Evolutionary conservation across 805 yeast genomes (phyloP).

Genomic region (Groenewaldozyma salmanticensis): DNA sequence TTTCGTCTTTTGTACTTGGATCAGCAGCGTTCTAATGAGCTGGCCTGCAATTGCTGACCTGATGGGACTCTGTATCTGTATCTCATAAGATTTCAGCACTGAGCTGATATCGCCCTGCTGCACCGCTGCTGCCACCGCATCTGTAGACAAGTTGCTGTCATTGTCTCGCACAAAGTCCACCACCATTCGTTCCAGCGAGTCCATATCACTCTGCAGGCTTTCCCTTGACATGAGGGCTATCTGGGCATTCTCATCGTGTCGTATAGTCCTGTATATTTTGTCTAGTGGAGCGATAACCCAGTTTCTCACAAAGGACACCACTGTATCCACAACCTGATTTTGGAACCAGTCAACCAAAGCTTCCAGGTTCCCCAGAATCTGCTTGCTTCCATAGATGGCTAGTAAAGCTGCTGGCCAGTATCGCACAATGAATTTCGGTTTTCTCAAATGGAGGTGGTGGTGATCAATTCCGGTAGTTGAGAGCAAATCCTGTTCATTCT

Average conservation of each 20-base stretch:
- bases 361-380: constrained; percentile 40
- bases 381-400: constrained; percentile 12
- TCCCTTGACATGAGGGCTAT: constrained; percentile 73
- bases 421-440: constrained; percentile 28
- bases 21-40: constrained; percentile 64
- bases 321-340: constrained; percentile 53
- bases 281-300: constrained; percentile 76
- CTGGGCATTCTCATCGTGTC: constrained; percentile 67
- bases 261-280: constrained; percentile 66
- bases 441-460: neutral
- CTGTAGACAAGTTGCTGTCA: neutral
- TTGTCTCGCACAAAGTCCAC: constrained; percentile 49
- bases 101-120: constrained; percentile 69
- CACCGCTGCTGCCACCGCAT: constrained; percentile 36
- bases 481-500: too few relatives aligned
- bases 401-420: constrained; percentile 56
- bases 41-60: constrained; percentile 56
- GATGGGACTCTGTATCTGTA: constrained; percentile 61
- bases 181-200: constrained; percentile 82
- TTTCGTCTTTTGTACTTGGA: constrained; percentile 92
- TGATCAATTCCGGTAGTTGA: neutral
- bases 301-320: constrained; percentile 57
- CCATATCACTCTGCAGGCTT: constrained; percentile 66
- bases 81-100: constrained; percentile 73
- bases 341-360: constrained; percentile 48